A percentile compares a stretch with the other conserved stretches of the same genome.
phyloP scores from a whole-genome alignment of 2,329 filamentous ascomycete species.

The Alternaria arbusti region DNA sequence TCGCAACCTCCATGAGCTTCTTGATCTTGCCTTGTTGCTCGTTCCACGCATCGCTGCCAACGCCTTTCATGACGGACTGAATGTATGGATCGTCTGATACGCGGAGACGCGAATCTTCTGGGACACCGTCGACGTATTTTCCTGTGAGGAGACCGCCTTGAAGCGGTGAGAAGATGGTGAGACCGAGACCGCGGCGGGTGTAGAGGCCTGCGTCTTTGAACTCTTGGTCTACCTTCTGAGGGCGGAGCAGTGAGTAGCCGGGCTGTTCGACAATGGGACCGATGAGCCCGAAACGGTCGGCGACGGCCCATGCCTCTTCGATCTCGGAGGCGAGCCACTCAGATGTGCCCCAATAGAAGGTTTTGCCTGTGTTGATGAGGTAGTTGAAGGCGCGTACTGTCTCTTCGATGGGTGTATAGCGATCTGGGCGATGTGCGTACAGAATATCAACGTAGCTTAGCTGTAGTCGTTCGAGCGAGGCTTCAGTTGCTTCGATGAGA shows the following conservation, averaged over 20 bases:
- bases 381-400: slow-evolving; percentile 74
- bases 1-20: slow-evolving; percentile 59
- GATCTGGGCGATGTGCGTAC: slow-evolving; percentile 72
- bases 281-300: slow-evolving; percentile 65
- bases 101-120: slow-evolving; percentile 63
- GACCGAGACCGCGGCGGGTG: slow-evolving; percentile 60
- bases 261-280: slow-evolving; percentile 61
- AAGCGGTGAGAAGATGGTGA: slow-evolving; percentile 63
- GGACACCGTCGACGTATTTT: slow-evolving; percentile 68
- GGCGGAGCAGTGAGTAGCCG: slow-evolving; percentile 64
- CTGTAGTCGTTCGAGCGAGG: slow-evolving; percentile 63
- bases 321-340: slow-evolving; percentile 68
- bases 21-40: slow-evolving; percentile 64
- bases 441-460: slow-evolving; percentile 71
- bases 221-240: slow-evolving; percentile 65
- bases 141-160: slow-evolving; percentile 64
- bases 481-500: slow-evolving; percentile 69
- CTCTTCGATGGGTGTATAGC: slow-evolving; percentile 73
- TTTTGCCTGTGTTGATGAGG: slow-evolving; percentile 70
- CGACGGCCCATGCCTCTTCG: slow-evolving; percentile 64
- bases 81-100: slow-evolving; percentile 64
- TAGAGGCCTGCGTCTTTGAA: slow-evolving; percentile 61
- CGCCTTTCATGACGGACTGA: slow-evolving; percentile 46
- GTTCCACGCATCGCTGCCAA: slow-evolving; percentile 61
- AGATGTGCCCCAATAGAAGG: slow-evolving; percentile 69